phyloP scores from a whole-genome alignment of 345 rosid species.

The Eutrema yunnanense region DNA sequence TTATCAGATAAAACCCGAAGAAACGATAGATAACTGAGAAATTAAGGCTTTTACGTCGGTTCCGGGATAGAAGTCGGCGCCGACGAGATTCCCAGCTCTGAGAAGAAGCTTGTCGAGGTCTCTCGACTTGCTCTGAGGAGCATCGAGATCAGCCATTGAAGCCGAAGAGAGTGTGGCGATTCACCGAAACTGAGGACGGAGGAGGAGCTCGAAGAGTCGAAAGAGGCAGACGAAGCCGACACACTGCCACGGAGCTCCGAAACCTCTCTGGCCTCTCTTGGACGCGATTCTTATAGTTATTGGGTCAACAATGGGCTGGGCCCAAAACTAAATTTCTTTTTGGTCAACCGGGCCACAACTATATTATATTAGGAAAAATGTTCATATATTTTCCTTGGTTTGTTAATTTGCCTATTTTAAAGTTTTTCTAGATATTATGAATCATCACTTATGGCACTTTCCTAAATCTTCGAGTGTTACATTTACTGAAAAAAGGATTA shows the following conservation, averaged over 20 bases:
- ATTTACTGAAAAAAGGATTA: too few species aligned
- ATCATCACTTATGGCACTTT: neutral
- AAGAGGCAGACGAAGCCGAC: neutral
- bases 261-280: neutral
- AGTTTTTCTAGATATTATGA: neutral
- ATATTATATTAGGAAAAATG: neutral
- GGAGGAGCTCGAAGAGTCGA: conserved; percentile 9
- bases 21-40: neutral
- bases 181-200: conserved; percentile 21
- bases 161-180: conserved; percentile 5
- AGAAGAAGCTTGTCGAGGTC: conserved; percentile 96
- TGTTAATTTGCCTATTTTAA: neutral
- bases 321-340: neutral
- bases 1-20: neutral
- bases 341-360: too few species aligned
- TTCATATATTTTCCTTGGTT: neutral
- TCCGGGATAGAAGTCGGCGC: conserved; percentile 71
- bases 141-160: conserved; percentile 48
- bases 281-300: neutral
- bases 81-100: conserved; percentile 86
- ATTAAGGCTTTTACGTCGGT: conserved; percentile 30
- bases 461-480: too few species aligned
- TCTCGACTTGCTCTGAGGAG: conserved; percentile 56
- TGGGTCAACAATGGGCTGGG: conserved; percentile 15
- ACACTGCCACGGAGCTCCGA: conserved; percentile 22